Evolutionary conservation across 257 asterid species (phyloP).

Genomic region (Scutellaria minor): DNA sequence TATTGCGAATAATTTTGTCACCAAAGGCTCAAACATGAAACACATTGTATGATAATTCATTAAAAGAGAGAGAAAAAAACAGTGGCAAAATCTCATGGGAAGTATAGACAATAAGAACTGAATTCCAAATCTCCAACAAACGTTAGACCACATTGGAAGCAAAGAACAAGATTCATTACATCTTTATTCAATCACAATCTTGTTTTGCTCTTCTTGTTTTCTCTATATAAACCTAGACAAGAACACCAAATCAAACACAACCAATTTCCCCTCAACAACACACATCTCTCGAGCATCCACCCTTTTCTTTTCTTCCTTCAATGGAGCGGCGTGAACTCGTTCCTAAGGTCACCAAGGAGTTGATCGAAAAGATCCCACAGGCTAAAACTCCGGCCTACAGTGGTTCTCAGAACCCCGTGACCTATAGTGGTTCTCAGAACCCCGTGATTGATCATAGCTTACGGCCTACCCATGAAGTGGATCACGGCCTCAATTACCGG

Average conservation of each 20-base stretch:
- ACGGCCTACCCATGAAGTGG: background rate
- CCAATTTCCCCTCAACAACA: constrained; percentile 2
- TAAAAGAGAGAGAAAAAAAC: background rate
- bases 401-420: constrained; percentile 18
- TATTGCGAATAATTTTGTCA: constrained; percentile 12
- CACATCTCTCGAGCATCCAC: background rate
- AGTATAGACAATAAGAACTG: background rate
- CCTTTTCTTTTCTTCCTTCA: background rate
- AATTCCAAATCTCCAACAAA: constrained; percentile 54
- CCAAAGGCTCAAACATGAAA: constrained; percentile 27
- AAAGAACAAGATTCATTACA: constrained; percentile 59
- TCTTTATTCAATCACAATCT: constrained; percentile 48
- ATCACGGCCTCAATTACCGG: constrained; percentile 15
- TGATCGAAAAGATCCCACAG: constrained; percentile 16
- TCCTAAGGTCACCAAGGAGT: constrained; percentile 1
- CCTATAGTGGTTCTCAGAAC: constrained; percentile 8
- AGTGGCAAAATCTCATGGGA: no score
- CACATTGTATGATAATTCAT: background rate
- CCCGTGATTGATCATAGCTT: constrained; percentile 25
- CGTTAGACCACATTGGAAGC: constrained; percentile 57
- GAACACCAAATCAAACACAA: constrained; percentile 35
- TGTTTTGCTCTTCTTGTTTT: background rate
- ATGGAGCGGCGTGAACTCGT: constrained; percentile 40
- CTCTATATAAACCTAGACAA: constrained; percentile 46
- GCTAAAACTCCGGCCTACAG: constrained; percentile 9